These are phyloP conservation scores for Pistacia integerrima DNA, from an alignment of 345 rosid genomes.

Conservation along the genomic window DNA sequence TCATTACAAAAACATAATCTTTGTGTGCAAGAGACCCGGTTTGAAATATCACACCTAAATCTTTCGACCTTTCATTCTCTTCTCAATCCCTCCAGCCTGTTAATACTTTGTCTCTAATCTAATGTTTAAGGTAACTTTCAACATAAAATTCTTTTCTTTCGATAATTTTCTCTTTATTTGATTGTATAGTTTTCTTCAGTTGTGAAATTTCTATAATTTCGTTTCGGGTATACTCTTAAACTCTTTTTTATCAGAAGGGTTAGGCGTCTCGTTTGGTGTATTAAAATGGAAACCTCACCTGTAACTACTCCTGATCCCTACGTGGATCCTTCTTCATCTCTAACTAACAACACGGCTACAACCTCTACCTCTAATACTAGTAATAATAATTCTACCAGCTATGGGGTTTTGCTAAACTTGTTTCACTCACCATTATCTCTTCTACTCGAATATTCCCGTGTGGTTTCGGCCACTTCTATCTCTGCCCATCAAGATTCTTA, in stretches of 20 bases:
- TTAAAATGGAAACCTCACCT: conserved; percentile 19
- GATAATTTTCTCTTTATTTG: neutral
- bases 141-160: neutral
- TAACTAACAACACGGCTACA: neutral
- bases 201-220: neutral
- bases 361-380: neutral
- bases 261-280: neutral
- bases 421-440: conserved; percentile 34
- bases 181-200: neutral
- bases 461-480: conserved; percentile 2
- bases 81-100: neutral
- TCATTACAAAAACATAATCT: too few relatives aligned
- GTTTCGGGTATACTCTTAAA: neutral
- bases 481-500: conserved; percentile 10
- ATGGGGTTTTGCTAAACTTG: conserved; percentile 32
- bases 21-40: too few relatives aligned
- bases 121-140: neutral
- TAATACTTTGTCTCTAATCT: neutral
- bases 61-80: neutral
- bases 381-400: conserved; percentile 17
- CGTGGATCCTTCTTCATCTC: neutral
- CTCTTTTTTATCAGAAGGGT: too few relatives aligned
- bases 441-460: conserved; percentile 41
- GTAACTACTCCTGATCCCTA: neutral
- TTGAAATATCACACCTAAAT: neutral